Evolutionary conservation across 495 filamentous ascomycete genomes (phyloP).

Genomic region (Letharia lupina): DNA sequence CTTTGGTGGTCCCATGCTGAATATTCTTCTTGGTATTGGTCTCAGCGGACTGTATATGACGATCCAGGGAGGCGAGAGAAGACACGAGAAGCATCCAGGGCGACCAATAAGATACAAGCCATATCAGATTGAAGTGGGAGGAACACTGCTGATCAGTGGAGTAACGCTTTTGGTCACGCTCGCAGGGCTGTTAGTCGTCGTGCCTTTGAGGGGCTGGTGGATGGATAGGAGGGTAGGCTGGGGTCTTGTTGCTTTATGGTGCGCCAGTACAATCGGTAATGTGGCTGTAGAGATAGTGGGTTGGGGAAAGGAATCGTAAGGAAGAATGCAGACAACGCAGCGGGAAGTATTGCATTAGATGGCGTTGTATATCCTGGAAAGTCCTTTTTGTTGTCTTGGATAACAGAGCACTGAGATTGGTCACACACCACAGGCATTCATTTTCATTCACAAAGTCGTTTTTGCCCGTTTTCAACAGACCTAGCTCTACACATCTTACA

Average conservation of each 20-base stretch:
- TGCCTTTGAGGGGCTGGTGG: slow-evolving; percentile 81
- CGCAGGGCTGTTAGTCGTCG: slow-evolving; percentile 63
- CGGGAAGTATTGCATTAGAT: not conserved
- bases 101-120: slow-evolving; percentile 43
- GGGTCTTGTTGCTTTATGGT: slow-evolving; percentile 76
- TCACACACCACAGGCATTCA: not conserved
- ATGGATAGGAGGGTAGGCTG: slow-evolving; percentile 82
- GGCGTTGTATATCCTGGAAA: slow-evolving; percentile 10
- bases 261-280: slow-evolving; percentile 73
- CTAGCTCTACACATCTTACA: not conserved
- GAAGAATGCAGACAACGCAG: not conserved
- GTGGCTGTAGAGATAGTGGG: slow-evolving; percentile 72
- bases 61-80: slow-evolving; percentile 39
- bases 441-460: not conserved
- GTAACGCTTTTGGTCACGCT: slow-evolving; percentile 75
- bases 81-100: slow-evolving; percentile 50
- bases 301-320: slow-evolving; percentile 32
- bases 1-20: slow-evolving; percentile 95
- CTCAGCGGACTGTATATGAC: slow-evolving; percentile 81
- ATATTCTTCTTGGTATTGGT: slow-evolving; percentile 91
- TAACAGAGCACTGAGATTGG: not conserved
- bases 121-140: slow-evolving; percentile 75
- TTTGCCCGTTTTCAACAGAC: not conserved
- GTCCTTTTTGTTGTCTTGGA: not conserved
- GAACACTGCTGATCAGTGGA: slow-evolving; percentile 73